Percentiles rank a stretch among this genome's conserved stretches.
Conservation (phyloP, 2,329 filamentous ascomycete species). For the Pezicula carpinea region DNA sequence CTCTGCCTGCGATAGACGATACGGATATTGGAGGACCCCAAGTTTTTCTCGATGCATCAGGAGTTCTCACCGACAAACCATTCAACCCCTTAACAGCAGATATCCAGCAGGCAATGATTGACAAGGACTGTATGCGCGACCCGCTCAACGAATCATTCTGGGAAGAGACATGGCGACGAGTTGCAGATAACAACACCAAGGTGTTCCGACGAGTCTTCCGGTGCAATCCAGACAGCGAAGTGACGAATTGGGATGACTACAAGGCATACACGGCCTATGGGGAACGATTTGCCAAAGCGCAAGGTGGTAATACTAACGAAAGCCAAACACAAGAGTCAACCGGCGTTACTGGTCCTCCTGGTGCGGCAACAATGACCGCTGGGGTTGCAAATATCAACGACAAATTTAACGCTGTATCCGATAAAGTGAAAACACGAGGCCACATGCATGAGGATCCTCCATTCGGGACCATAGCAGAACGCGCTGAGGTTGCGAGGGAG, state of each 20-base stretch:
- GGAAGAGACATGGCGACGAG: constrained; percentile 79
- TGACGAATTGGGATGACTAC: constrained; percentile 90
- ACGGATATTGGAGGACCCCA: constrained; percentile 76
- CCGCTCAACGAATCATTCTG: constrained; percentile 79
- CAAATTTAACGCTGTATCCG: constrained; percentile 16
- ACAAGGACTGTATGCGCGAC: constrained; percentile 92
- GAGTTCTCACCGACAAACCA: constrained; percentile 38
- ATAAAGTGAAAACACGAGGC: constrained; percentile 18
- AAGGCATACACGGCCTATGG: constrained; percentile 54
- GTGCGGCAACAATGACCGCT: constrained; percentile 8
- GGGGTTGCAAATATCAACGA: constrained; percentile 11
- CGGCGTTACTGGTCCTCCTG: constrained; percentile 28
- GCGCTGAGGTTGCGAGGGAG: constrained; percentile 19
- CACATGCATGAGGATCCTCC: constrained; percentile 12
- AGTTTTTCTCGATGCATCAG: constrained; percentile 48
- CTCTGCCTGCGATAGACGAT: constrained; percentile 68
- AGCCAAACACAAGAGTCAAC: constrained; percentile 24
- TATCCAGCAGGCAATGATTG: constrained; percentile 67
- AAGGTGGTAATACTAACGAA: constrained; percentile 31
- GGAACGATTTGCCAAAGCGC: constrained; percentile 59
- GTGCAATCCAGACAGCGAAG: constrained; percentile 94
- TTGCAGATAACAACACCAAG: constrained; percentile 92
- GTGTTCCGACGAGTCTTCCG: constrained; percentile 91
- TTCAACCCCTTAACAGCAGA: constrained; percentile 58
- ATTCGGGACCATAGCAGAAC: constrained; percentile 22